A percentile compares a stretch with the other conserved stretches of the same genome.
Evolutionary conservation across 1,284 basidiomycete genomes (phyloP).

Genomic region (Ustilago nuda): DNA sequence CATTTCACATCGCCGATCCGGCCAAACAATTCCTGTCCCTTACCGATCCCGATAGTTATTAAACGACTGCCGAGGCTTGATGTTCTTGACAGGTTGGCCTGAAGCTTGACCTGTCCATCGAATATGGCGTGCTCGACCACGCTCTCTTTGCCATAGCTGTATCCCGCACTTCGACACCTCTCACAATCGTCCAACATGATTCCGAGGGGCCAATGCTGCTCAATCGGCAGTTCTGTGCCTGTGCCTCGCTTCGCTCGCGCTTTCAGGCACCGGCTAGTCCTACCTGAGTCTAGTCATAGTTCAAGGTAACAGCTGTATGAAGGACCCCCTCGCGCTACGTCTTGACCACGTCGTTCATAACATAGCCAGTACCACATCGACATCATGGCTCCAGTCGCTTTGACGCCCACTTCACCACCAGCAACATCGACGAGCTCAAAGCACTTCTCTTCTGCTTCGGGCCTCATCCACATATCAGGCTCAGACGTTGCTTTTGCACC

Average conservation of each 20-base stretch:
- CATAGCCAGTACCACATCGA: no score
- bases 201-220: no score
- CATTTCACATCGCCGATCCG: constrained; percentile 8
- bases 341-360: background rate
- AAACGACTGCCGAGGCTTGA: constrained; percentile 1
- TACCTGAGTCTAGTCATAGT: background rate
- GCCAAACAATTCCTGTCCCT: background rate
- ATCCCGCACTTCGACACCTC: background rate
- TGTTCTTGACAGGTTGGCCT: constrained; percentile 22
- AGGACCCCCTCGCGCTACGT: background rate
- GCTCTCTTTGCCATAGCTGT: background rate
- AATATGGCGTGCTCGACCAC: constrained; percentile 30
- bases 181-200: background rate
- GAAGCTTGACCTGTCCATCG: constrained; percentile 6
- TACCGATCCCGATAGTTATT: constrained; percentile 3
- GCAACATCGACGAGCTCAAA: constrained; percentile 2
- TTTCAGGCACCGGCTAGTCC: constrained; percentile 6
- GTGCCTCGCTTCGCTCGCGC: background rate
- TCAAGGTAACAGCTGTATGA: background rate
- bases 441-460: constrained; percentile 6
- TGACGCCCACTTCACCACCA: constrained; percentile 5
- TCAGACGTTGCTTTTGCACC: constrained; percentile 21
- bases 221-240: background rate
- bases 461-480: background rate
- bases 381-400: constrained; percentile 35